Conservation (phyloP, 345 rosid genomes). For the Turnera subulata region DNA sequence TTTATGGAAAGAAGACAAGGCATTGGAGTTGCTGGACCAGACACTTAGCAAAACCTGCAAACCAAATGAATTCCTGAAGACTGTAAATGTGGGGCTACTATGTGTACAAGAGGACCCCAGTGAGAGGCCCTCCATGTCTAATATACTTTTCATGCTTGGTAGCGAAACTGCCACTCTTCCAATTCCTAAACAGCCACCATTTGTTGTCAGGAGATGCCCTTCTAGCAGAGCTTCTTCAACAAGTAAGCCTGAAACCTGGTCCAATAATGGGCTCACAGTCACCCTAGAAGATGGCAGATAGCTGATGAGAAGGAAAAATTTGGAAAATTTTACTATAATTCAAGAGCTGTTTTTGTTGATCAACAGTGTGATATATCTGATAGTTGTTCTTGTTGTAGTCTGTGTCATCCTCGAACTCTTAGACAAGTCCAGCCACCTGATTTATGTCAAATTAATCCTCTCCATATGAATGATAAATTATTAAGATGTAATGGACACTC, state of each 20-base stretch:
- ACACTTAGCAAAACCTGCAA: constrained; percentile 9
- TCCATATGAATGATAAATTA: too few species aligned
- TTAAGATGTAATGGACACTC: too few species aligned
- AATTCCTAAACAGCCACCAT: constrained; percentile 17
- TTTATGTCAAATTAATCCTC: too few species aligned
- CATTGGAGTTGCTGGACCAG: constrained; percentile 14
- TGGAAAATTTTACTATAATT: too few species aligned
- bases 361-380: too few species aligned
- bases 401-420: too few species aligned
- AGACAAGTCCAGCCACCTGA: too few species aligned
- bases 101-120: constrained; percentile 25
- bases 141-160: constrained; percentile 17
- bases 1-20: constrained; percentile 19
- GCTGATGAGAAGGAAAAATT: too few species aligned
- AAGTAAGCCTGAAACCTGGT: constrained; percentile 35
- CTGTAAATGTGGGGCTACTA: constrained; percentile 11
- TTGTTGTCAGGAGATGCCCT: constrained; percentile 16
- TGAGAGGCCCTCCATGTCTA: constrained; percentile 13
- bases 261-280: too few species aligned
- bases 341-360: too few species aligned
- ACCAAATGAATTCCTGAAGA: constrained; percentile 10
- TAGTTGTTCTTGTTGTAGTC: too few species aligned
- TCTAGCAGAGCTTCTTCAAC: constrained; percentile 46
- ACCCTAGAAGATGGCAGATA: too few species aligned
- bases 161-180: constrained; percentile 13